Evolutionary conservation across 2,329 filamentous ascomycete genomes (phyloP), one percentile per base, ranked within the genome.

Genomic region (Madurella mycetomatis): DNA sequence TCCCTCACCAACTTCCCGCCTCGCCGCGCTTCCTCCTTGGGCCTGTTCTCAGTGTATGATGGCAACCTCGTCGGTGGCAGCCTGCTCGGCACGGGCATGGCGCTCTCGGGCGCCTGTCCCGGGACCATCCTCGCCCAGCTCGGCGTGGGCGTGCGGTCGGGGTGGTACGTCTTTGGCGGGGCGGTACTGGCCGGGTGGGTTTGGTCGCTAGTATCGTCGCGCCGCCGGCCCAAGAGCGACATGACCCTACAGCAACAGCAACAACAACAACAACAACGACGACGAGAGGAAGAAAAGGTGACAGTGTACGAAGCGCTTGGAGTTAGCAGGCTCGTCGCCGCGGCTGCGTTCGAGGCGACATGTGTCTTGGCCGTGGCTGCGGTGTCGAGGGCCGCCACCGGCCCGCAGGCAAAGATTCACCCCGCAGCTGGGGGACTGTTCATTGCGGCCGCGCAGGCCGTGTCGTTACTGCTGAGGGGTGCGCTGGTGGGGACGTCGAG

Each of bases 51-150:
- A 9, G 64, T 68, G 16, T 83, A 83, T 62, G 84, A 86, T 62
- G 85, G 83, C 53, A 88, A 88, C 65, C 68, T 87, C 45, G 60
- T 86, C 59, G 85, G 85, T 52, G 85, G 85, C 4, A 64, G 74
- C 15, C 68, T 87, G 2, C 76, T 86, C 25, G 85, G 85, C 37
- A 66, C 77, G n/a, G 85, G 85, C 52, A 86, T 88, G 84, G 76
- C 81, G 5, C 69, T 87, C 15, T 79, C 83, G 0, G 84, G 83
- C 9, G 79, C 84, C 0, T 87, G 85, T 55, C 83, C 85, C 0
- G 85, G 85, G 0, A 86, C 83, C 0, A 75, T 86, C 5, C 76
- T 86, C 47, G 77, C 80, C 0, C 85, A 88, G 67, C 63, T 82
- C 11, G 83, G 77, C 1, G 70, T 76, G 12, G 78, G 80, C 1